Percentiles rank a stretch among this genome's conserved stretches.
Conservation (phyloP, 2,329 filamentous ascomycete genomes). For the Xylariaceae sp. region DNA sequence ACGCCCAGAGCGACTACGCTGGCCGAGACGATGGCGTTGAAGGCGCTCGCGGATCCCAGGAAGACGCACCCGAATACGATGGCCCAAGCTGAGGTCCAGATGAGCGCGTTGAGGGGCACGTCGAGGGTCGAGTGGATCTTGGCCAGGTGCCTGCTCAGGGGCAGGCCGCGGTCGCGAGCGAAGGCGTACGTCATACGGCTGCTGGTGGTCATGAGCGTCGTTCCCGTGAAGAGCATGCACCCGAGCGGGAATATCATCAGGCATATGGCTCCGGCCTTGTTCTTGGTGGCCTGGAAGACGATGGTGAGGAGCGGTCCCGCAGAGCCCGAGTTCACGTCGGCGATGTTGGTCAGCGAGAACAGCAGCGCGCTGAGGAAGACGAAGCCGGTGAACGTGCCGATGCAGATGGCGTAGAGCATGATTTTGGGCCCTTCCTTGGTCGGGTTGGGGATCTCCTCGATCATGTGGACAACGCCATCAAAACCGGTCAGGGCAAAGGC, state of each 20-base stretch:
- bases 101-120: conserved; percentile 41
- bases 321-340: neutral
- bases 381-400: conserved; percentile 37
- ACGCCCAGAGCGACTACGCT: conserved; percentile 45
- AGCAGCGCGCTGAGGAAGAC: conserved; percentile 41
- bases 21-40: conserved; percentile 43
- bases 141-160: conserved; percentile 29
- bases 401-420: conserved; percentile 41
- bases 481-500: conserved; percentile 40
- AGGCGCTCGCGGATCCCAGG: conserved; percentile 44
- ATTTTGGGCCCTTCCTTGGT: conserved; percentile 39
- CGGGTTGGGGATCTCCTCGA: conserved; percentile 44
- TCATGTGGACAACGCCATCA: conserved; percentile 44
- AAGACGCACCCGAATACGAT: conserved; percentile 45
- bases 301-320: conserved; percentile 41
- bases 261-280: conserved; percentile 28
- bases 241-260: neutral
- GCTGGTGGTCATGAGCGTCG: conserved; percentile 36
- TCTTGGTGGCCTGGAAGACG: conserved; percentile 41
- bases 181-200: neutral
- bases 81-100: conserved; percentile 42
- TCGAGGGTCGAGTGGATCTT: conserved; percentile 38
- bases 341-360: conserved; percentile 42
- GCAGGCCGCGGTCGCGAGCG: conserved; percentile 40
- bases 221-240: conserved; percentile 12